Percentiles rank a stretch among this genome's conserved stretches.
These are phyloP conservation scores for Collybia sordida DNA, from an alignment of 768 basidiomycete genomes.

Conservation along the genomic window DNA sequence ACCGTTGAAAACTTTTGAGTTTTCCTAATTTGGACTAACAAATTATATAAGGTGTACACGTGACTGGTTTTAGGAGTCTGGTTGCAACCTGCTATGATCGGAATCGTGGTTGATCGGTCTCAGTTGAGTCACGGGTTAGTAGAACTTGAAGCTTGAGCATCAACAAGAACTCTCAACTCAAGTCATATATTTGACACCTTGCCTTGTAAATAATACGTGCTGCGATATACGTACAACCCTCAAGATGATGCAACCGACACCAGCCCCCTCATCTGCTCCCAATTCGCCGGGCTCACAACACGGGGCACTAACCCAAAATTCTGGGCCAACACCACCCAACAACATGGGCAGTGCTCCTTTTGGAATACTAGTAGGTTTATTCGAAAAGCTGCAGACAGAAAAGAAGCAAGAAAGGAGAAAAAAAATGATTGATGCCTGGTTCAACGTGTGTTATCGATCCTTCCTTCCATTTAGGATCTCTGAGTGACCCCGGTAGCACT, in stretches of 20 bases:
- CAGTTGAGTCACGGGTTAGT: background rate
- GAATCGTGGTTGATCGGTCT: too few species aligned
- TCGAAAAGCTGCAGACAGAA: conserved; percentile 73
- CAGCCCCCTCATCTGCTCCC: conserved; percentile 61
- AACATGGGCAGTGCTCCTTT: conserved; percentile 74
- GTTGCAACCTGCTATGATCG: too few species aligned
- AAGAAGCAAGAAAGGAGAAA: conserved; percentile 73
- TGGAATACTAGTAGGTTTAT: conserved; percentile 64
- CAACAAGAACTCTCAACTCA: too few species aligned
- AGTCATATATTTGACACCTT: too few species aligned
- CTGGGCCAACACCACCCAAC: conserved; percentile 57
- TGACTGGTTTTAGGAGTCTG: too few species aligned
- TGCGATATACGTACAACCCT: background rate
- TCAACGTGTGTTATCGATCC: conserved; percentile 55
- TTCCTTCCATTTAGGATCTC: conserved; percentile 4
- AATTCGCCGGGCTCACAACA: conserved; percentile 36
- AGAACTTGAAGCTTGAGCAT: background rate
- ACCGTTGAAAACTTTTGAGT: too few species aligned
- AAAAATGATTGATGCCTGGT: conserved; percentile 74
- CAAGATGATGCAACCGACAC: conserved; percentile 61
- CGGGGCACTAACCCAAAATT: conserved; percentile 23
- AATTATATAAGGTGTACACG: too few species aligned
- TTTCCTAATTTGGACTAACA: too few species aligned
- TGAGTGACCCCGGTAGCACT: conserved; percentile 51
- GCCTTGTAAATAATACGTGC: background rate